phyloP scores from a whole-genome alignment of 371 early-diverging fungal genomes.

The Rhizopus sp. region DNA sequence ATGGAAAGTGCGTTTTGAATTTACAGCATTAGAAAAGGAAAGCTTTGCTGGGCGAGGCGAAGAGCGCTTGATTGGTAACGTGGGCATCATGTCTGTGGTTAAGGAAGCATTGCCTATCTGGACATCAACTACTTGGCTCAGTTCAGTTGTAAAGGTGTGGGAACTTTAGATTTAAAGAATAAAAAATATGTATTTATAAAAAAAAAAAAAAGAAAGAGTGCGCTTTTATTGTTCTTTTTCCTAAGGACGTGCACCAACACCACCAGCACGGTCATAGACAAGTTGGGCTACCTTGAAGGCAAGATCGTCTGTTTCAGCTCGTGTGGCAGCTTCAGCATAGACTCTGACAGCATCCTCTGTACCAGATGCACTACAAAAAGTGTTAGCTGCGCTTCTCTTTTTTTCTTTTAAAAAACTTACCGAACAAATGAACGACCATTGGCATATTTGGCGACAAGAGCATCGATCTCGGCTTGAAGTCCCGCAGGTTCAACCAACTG shows the following conservation, averaged over 20 bases:
- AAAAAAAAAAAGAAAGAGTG: too few relatives aligned
- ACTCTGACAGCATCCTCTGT: conserved; percentile 99
- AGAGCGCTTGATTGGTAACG: conserved; percentile 54
- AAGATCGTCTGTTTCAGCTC: conserved; percentile 79
- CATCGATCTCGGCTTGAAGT: conserved; percentile 90
- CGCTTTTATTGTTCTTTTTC: not conserved
- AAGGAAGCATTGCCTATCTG: conserved; percentile 57
- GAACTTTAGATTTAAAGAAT: conserved; percentile 29
- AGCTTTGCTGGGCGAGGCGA: conserved; percentile 54
- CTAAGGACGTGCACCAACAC: conserved; percentile 85
- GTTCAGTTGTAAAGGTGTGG: conserved; percentile 54
- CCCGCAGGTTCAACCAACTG: conserved; percentile 85
- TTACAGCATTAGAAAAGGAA: conserved; percentile 60
- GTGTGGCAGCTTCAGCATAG: conserved; percentile 96
- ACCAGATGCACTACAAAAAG: conserved; percentile 86
- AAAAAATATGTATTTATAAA: too few relatives aligned
- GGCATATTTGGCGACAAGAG: conserved; percentile 76
- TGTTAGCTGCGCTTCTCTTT: not conserved
- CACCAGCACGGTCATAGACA: conserved; percentile 92
- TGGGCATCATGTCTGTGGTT: conserved; percentile 56
- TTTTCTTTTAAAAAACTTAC: conserved; percentile 36
- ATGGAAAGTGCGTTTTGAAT: conserved; percentile 51
- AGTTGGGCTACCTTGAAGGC: conserved; percentile 79
- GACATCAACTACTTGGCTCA: conserved; percentile 65
- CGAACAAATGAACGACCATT: conserved; percentile 94